These are phyloP conservation scores for Nemophila menziesii DNA, from an alignment of 257 asterid species.

Conservation along the genomic window DNA sequence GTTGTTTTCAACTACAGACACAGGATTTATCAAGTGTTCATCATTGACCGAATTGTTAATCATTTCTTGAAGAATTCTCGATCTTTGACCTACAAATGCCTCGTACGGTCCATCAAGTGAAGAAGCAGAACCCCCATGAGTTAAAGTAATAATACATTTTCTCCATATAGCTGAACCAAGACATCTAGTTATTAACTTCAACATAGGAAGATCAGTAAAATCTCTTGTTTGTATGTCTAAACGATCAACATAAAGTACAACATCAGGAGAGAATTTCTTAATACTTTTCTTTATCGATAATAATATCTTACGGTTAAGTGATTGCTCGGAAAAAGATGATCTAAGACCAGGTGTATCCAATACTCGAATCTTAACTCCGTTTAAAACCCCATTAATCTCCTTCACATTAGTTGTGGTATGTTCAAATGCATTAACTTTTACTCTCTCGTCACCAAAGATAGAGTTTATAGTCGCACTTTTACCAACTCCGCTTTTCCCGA, in stretches of 20 bases:
- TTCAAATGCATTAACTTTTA: constrained; percentile 45
- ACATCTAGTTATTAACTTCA: constrained; percentile 33
- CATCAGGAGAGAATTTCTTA: constrained; percentile 55
- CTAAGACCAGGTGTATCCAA: constrained; percentile 90
- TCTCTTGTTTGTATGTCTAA: constrained; percentile 33
- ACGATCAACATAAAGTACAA: constrained; percentile 67
- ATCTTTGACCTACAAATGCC: constrained; percentile 30
- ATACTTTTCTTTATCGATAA: constrained; percentile 45
- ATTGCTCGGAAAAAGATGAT: constrained; percentile 33
- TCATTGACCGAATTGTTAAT: constrained; percentile 31
- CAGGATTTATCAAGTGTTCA: constrained; percentile 23
- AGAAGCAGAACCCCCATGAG: constrained; percentile 59
- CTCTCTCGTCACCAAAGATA: constrained; percentile 45
- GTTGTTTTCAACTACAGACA: constrained; percentile 48
- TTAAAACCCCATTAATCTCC: constrained; percentile 32
- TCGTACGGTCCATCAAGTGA: constrained; percentile 59
- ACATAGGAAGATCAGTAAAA: constrained; percentile 41
- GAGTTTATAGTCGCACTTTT: constrained; percentile 92
- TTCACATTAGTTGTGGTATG: constrained; percentile 45
- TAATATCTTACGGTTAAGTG: constrained; percentile 35
- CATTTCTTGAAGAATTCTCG: constrained; percentile 29
- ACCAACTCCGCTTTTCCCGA: constrained; percentile 92
- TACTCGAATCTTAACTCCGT: constrained; percentile 47
- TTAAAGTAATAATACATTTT: constrained; percentile 41
- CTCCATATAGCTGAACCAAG: constrained; percentile 73